Evolutionary conservation across 2,329 filamentous ascomycete species (phyloP).

Genomic region (Sclerotinia borealis): DNA sequence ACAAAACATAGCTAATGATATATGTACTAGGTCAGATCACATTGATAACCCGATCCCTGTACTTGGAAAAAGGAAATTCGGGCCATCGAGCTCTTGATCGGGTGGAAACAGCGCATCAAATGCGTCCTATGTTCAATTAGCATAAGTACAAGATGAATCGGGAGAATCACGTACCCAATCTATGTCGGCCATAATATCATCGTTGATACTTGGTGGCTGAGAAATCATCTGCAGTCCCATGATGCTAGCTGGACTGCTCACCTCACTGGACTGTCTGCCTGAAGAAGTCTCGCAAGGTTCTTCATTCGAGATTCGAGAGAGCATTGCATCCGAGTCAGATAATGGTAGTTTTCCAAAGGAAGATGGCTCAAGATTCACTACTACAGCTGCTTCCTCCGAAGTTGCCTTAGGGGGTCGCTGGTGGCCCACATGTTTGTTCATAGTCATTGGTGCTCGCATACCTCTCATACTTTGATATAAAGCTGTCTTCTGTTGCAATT

Average conservation of each 20-base stretch:
- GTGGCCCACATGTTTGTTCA: conserved; percentile 30
- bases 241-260: neutral
- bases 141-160: neutral
- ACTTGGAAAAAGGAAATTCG: neutral
- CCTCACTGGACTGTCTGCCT: neutral
- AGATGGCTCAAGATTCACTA: neutral
- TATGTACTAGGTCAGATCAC: neutral
- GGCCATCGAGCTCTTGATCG: conserved; percentile 14
- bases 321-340: neutral
- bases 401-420: conserved; percentile 28
- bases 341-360: neutral
- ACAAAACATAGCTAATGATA: neutral
- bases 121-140: conserved; percentile 21
- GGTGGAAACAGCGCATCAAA: conserved; percentile 32
- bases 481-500: conserved; percentile 55
- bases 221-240: neutral
- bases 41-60: neutral
- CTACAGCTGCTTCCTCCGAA: neutral
- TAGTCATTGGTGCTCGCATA: conserved; percentile 43
- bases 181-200: conserved; percentile 46
- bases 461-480: conserved; percentile 55
- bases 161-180: conserved; percentile 53
- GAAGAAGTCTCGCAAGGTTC: neutral
- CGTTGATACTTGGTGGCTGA: conserved; percentile 7
- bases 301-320: neutral